Evolutionary conservation across 129 eudicot genomes (phyloP).

Genomic region (Centaurea solstitialis): DNA sequence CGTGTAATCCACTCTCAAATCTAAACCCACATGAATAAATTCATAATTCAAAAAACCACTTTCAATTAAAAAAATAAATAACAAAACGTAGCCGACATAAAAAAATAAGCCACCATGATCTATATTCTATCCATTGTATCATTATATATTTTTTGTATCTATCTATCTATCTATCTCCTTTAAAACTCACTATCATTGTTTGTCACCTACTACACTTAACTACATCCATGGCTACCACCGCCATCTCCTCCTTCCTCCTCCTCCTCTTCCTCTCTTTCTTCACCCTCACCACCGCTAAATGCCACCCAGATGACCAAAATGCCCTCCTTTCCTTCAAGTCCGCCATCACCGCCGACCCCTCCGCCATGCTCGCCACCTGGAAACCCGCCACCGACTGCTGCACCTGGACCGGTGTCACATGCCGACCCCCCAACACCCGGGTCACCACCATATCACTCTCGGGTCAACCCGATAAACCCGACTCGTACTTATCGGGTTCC

Average conservation of each 20-base stretch:
- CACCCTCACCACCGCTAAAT: too few relatives aligned
- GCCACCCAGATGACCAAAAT: constrained; percentile 51
- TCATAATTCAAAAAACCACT: background rate
- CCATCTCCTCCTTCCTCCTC: too few relatives aligned
- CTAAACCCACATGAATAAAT: too few relatives aligned
- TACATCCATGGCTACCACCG: too few relatives aligned
- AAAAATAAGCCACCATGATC: background rate
- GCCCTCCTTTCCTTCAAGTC: constrained; percentile 51
- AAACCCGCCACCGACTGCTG: constrained; percentile 57
- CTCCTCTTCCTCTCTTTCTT: too few relatives aligned
- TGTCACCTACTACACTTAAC: too few relatives aligned
- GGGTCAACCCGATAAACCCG: constrained; percentile 34
- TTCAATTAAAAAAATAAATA: background rate
- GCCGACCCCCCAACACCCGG: constrained; percentile 31
- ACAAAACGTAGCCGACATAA: background rate
- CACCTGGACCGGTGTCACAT: constrained; percentile 47
- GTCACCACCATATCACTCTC: constrained; percentile 30
- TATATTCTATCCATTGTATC: too few relatives aligned
- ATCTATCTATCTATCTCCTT: too few relatives aligned
- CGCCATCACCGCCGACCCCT: constrained; percentile 56
- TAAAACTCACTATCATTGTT: too few relatives aligned
- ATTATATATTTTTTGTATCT: too few relatives aligned
- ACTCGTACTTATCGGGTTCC: constrained; percentile 37
- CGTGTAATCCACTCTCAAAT: background rate
- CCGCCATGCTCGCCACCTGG: constrained; percentile 50